Percentiles rank a stretch among this genome's conserved stretches.
These are phyloP conservation scores for Cladosporium halotolerans DNA, from an alignment of 2,329 filamentous ascomycete genomes.

Conservation along the genomic window DNA sequence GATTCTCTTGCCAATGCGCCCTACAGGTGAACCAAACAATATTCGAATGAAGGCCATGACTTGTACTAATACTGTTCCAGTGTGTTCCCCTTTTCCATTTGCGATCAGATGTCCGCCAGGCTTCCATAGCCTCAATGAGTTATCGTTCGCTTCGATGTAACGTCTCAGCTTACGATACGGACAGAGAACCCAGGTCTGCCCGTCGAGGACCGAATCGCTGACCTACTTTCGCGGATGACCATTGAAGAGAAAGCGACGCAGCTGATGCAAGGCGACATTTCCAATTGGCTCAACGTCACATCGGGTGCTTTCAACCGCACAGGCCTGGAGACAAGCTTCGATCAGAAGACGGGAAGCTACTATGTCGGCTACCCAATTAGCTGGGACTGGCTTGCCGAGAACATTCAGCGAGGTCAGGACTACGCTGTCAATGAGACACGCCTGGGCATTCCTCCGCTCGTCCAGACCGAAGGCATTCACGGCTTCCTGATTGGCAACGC, in stretches of 20 bases:
- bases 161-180: slow-evolving; percentile 42
- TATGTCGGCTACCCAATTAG: slow-evolving; percentile 64
- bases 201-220: slow-evolving; percentile 58
- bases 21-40: slow-evolving; percentile 21
- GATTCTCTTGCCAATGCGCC: slow-evolving; percentile 31
- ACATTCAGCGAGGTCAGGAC: slow-evolving; percentile 60
- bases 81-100: neutral
- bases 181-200: slow-evolving; percentile 51
- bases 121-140: neutral
- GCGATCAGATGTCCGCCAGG: no score
- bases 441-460: slow-evolving; percentile 64
- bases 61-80: neutral
- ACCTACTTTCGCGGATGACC: slow-evolving; percentile 67
- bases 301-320: slow-evolving; percentile 61
- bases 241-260: slow-evolving; percentile 68
- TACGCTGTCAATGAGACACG: slow-evolving; percentile 62
- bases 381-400: slow-evolving; percentile 57
- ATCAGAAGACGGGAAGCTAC: slow-evolving; percentile 59
- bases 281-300: slow-evolving; percentile 67
- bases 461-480: slow-evolving; percentile 70
- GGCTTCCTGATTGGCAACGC: slow-evolving; percentile 66
- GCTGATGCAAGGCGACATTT: slow-evolving; percentile 57
- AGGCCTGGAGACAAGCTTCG: slow-evolving; percentile 62
- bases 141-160: neutral
- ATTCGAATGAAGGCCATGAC: neutral